These are phyloP conservation scores for Cicer pinnatifidum DNA, from an alignment of 306 rosid species.

Conservation along the genomic window DNA sequence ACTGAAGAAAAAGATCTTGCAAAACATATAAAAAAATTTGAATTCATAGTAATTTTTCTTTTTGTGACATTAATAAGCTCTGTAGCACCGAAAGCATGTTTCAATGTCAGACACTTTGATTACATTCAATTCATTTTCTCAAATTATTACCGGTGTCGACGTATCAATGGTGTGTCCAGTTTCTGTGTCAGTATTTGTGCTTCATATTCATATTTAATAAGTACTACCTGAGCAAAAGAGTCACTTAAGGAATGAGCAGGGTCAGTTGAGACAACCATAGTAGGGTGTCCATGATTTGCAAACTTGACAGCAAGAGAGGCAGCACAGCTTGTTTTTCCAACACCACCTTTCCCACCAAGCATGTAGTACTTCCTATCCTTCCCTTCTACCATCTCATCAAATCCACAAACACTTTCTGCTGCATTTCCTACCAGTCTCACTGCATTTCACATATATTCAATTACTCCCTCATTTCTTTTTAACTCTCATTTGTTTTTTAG, in stretches of 20 bases:
- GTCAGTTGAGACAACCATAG: constrained; percentile 89
- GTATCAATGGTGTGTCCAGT: too few species aligned
- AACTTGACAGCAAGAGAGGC: constrained; percentile 76
- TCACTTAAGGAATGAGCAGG: constrained; percentile 96
- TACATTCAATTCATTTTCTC: too few species aligned
- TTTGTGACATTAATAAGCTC: not conserved
- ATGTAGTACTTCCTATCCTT: constrained; percentile 48
- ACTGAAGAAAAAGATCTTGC: constrained; percentile 3
- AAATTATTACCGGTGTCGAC: too few species aligned
- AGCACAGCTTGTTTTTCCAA: constrained; percentile 56
- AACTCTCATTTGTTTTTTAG: not conserved
- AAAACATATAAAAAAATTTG: constrained; percentile 7
- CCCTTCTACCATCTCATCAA: constrained; percentile 49
- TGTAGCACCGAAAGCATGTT: too few species aligned
- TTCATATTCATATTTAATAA: not conserved
- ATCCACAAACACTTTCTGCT: constrained; percentile 47
- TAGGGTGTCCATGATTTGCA: constrained; percentile 86
- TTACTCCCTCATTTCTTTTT: not conserved
- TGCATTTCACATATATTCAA: constrained; percentile 27
- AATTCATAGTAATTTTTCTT: not conserved
- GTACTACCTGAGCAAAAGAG: constrained; percentile 79
- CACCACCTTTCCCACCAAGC: constrained; percentile 55
- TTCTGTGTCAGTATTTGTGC: too few species aligned
- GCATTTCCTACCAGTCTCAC: constrained; percentile 44
- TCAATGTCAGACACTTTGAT: too few species aligned